A percentile compares a stretch with the other conserved stretches of the same genome.
These are phyloP conservation scores for Chrysanthemum makinoi DNA, from an alignment of 129 eudicot species.

Conservation along the genomic window DNA sequence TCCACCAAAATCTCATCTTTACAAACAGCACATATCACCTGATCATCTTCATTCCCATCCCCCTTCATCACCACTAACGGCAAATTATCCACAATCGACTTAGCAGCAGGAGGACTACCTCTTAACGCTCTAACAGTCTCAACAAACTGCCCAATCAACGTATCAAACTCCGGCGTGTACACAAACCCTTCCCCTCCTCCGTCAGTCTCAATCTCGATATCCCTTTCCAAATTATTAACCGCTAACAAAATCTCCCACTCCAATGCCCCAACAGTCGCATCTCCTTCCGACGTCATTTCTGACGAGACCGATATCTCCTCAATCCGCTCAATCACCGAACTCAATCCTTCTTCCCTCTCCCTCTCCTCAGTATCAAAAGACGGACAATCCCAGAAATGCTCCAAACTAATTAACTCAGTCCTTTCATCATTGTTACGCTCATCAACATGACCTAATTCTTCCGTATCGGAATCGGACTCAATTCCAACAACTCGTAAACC, in stretches of 20 bases:
- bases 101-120: slow-evolving; percentile 91
- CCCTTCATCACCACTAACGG: slow-evolving; percentile 46
- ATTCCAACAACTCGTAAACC: slow-evolving; percentile 56
- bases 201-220: slow-evolving; percentile 46
- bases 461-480: slow-evolving; percentile 67
- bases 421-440: slow-evolving; percentile 18
- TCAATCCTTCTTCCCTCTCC: slow-evolving; percentile 45
- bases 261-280: slow-evolving; percentile 36
- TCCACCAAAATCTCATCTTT: slow-evolving; percentile 66
- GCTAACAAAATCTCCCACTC: slow-evolving; percentile 77
- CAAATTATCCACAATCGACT: slow-evolving; percentile 62
- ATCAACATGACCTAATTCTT: slow-evolving; percentile 44
- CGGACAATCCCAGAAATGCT: slow-evolving; percentile 36
- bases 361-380: slow-evolving; percentile 47
- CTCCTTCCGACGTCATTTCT: slow-evolving; percentile 39
- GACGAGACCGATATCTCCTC: slow-evolving; percentile 62
- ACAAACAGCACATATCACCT: slow-evolving; percentile 77
- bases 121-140: slow-evolving; percentile 51
- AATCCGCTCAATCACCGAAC: slow-evolving; percentile 54
- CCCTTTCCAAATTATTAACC: slow-evolving; percentile 51
- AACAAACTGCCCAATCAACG: slow-evolving; percentile 56
- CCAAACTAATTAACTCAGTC: slow-evolving; percentile 19
- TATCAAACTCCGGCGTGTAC: slow-evolving; percentile 49
- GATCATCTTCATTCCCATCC: slow-evolving; percentile 31
- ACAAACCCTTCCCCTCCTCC: slow-evolving; percentile 37